Percentiles rank a stretch among this genome's conserved stretches.
phyloP scores from a whole-genome alignment of 257 asterid genomes.

The Jasminum sambac region DNA sequence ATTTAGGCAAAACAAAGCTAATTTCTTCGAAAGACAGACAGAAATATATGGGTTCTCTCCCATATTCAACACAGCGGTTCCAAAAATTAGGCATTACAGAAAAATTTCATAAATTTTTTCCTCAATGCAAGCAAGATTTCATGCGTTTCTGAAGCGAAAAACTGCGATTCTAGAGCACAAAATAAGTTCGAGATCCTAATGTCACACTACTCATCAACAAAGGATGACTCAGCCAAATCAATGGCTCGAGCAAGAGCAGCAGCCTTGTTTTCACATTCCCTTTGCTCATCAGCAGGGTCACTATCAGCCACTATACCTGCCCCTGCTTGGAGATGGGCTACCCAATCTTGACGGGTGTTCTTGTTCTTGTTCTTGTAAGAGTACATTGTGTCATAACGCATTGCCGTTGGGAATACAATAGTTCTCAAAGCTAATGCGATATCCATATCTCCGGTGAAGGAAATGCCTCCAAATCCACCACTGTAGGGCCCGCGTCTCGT shows the following conservation, averaged over 20 bases:
- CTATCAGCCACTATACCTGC: slow-evolving; percentile 91
- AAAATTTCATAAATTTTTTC: background rate
- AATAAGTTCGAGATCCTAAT: too few species aligned
- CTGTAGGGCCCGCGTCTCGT: slow-evolving; percentile 79
- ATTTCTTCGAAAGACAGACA: too few species aligned
- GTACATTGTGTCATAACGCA: slow-evolving; percentile 60
- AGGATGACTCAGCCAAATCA: slow-evolving; percentile 76
- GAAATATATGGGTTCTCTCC: too few species aligned
- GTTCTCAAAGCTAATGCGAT: slow-evolving; percentile 75
- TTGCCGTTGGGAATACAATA: slow-evolving; percentile 59
- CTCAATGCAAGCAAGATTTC: background rate
- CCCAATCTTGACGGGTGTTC: slow-evolving; percentile 75
- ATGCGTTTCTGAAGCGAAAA: background rate
- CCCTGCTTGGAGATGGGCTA: slow-evolving; percentile 87
- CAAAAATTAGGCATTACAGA: too few species aligned
- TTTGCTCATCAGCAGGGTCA: slow-evolving; percentile 61
- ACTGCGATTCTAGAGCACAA: too few species aligned
- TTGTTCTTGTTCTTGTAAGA: slow-evolving; percentile 46
- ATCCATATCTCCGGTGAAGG: slow-evolving; percentile 83
- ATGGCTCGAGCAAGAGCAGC: slow-evolving; percentile 74
- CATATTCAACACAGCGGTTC: too few species aligned
- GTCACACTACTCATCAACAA: slow-evolving; percentile 34
- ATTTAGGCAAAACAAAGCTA: too few species aligned
- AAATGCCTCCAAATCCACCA: slow-evolving; percentile 90
- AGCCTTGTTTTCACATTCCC: slow-evolving; percentile 78